Conservation (phyloP, 176 grass and related monocot species). For the Triticum timopheevii region DNA sequence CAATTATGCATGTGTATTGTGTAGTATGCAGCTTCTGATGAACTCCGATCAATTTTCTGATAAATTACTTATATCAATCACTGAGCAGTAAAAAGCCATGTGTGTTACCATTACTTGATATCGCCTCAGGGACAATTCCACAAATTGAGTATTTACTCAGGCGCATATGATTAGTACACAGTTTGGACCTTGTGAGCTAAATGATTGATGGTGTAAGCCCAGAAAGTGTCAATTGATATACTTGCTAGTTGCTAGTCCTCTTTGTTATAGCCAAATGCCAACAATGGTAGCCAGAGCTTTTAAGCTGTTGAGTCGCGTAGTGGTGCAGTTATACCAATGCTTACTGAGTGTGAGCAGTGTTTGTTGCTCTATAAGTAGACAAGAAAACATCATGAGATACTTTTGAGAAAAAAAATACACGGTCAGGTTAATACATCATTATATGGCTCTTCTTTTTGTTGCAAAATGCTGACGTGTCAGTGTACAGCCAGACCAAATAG, state of each 20-base stretch:
- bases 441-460: background rate
- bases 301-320: background rate
- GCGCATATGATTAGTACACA: background rate
- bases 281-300: background rate
- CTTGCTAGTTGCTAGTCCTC: background rate
- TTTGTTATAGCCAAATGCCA: slow-evolving; percentile 14
- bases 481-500: background rate
- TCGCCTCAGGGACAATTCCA: background rate
- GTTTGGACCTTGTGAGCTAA: background rate
- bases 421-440: background rate
- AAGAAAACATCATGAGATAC: background rate
- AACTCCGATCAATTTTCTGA: background rate
- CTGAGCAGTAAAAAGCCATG: background rate
- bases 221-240: background rate
- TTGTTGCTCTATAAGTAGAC: background rate
- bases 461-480: background rate
- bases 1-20: background rate
- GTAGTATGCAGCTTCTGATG: background rate
- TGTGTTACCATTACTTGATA: background rate
- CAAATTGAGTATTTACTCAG: background rate
- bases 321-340: background rate
- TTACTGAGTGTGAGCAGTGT: background rate
- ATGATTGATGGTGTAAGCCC: background rate
- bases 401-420: background rate
- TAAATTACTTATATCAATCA: background rate